Percentiles rank a stretch among this genome's conserved stretches.
Evolutionary conservation across 2,329 filamentous ascomycete species (phyloP).

Genomic region (Trichoderma breve): DNA sequence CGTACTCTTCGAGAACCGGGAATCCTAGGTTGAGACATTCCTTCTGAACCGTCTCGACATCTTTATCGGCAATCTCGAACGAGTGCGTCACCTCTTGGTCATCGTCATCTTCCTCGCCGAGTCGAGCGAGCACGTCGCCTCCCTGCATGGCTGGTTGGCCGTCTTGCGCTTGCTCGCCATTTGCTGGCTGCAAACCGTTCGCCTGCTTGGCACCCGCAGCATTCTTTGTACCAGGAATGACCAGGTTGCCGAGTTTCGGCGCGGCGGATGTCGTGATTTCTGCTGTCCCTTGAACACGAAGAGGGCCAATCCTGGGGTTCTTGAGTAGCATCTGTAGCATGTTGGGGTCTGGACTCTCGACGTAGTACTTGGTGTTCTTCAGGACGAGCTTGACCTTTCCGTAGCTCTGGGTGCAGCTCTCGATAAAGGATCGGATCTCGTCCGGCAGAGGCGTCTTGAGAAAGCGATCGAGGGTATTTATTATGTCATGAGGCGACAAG

Average conservation of each 20-base stretch:
- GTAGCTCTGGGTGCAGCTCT: constrained; percentile 79
- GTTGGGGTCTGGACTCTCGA: constrained; percentile 85
- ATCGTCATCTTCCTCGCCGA: constrained; percentile 84
- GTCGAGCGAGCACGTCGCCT: constrained; percentile 67
- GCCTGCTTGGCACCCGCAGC: constrained; percentile 85
- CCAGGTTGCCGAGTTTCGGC: constrained; percentile 80
- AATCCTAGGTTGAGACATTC: constrained; percentile 83
- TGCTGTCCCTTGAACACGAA: constrained; percentile 68
- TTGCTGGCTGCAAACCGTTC: constrained; percentile 35
- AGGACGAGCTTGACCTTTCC: constrained; percentile 94
- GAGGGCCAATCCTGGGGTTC: constrained; percentile 76
- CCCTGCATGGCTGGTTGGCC: constrained; percentile 52
- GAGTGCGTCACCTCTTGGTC: constrained; percentile 85
- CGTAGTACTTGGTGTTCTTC: constrained; percentile 90
- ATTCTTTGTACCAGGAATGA: constrained; percentile 92
- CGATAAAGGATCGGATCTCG: constrained; percentile 76
- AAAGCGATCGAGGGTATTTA: constrained; percentile 81
- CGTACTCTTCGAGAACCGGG: constrained; percentile 93
- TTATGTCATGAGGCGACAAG: constrained; percentile 84
- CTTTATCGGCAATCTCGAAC: constrained; percentile 82
- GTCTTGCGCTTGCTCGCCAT: constrained; percentile 41
- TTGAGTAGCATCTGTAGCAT: constrained; percentile 85
- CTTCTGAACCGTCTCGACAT: constrained; percentile 84
- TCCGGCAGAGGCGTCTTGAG: constrained; percentile 85
- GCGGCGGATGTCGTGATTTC: constrained; percentile 79